Evolutionary conservation across 148 eudicot genomes (phyloP).

Genomic region (Rhododendron molle): DNA sequence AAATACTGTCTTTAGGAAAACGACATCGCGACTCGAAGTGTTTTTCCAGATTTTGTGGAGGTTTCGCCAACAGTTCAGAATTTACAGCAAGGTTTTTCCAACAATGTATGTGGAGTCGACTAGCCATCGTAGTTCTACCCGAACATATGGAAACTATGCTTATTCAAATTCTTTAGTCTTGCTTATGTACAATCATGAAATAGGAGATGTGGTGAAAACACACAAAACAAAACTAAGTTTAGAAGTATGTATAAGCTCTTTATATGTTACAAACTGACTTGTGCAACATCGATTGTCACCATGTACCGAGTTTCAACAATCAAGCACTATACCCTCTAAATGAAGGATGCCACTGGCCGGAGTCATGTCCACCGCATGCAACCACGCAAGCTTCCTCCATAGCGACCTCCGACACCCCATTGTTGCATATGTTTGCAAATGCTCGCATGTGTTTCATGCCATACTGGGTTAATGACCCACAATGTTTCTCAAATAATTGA

Average conservation of each 20-base stretch:
- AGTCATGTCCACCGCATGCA: conserved; percentile 25
- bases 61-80: too few species aligned
- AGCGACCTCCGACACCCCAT: conserved; percentile 22
- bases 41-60: too few species aligned
- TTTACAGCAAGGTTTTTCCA: too few species aligned
- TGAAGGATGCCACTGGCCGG: conserved; percentile 17
- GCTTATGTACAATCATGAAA: neutral
- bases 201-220: neutral
- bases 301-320: neutral
- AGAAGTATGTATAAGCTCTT: neutral
- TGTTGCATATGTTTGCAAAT: conserved; percentile 89
- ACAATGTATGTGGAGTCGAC: too few species aligned
- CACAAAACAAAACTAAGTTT: too few species aligned
- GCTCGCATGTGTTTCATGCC: conserved; percentile 96
- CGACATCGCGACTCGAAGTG: too few species aligned
- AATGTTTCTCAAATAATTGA: conserved; percentile 66
- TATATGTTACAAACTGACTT: conserved; percentile 7
- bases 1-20: too few species aligned
- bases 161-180: neutral
- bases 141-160: neutral
- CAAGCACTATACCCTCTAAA: conserved; percentile 41
- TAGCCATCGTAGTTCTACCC: too few species aligned
- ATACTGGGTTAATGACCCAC: conserved; percentile 79
- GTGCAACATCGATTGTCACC: neutral
- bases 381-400: conserved; percentile 53